These are phyloP conservation scores for Penicillium steckii DNA, from an alignment of 495 filamentous ascomycete species.

Conservation along the genomic window DNA sequence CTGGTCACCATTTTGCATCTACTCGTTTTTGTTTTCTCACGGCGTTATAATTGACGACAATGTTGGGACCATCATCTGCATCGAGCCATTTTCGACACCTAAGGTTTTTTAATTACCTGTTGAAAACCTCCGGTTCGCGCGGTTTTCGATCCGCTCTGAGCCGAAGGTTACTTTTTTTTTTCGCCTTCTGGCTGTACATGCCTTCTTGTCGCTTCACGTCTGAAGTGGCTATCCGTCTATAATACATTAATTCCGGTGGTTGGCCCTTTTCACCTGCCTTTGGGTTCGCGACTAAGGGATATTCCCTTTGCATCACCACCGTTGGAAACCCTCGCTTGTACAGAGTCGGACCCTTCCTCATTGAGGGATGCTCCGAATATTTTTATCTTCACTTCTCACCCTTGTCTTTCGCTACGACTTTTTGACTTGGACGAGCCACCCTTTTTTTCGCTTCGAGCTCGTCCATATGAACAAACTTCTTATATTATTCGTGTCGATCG, in stretches of 20 bases:
- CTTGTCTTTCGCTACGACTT: constrained; percentile 42
- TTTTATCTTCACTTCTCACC: constrained; percentile 34
- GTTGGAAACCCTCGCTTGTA: constrained; percentile 47
- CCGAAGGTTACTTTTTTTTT: constrained; percentile 27
- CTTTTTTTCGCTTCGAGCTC: constrained; percentile 33
- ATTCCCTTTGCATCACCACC: constrained; percentile 18
- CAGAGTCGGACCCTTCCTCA: constrained; percentile 19
- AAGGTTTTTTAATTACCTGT: constrained; percentile 35
- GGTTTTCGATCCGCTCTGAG: constrained; percentile 16
- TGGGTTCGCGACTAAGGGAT: constrained; percentile 19
- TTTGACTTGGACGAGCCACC: constrained; percentile 35
- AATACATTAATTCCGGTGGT: constrained; percentile 46
- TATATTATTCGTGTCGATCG: constrained; percentile 48
- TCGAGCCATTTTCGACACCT: constrained; percentile 47
- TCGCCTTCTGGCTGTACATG: constrained; percentile 38
- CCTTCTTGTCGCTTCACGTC: constrained; percentile 17
- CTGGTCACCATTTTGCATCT: constrained; percentile 23
- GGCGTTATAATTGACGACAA: constrained; percentile 37
- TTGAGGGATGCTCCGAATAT: constrained; percentile 9
- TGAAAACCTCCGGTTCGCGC: constrained; percentile 21
- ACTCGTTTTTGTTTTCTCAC: constrained; percentile 19
- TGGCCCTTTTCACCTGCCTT: constrained; percentile 17
- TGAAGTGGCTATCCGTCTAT: constrained; percentile 35
- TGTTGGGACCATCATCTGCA: constrained; percentile 42
- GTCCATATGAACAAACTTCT: constrained; percentile 38